A percentile compares a stretch with the other conserved stretches of the same genome.
Conservation (phyloP, 2,329 filamentous ascomycete genomes). For the Paramyrothecium roridum region DNA sequence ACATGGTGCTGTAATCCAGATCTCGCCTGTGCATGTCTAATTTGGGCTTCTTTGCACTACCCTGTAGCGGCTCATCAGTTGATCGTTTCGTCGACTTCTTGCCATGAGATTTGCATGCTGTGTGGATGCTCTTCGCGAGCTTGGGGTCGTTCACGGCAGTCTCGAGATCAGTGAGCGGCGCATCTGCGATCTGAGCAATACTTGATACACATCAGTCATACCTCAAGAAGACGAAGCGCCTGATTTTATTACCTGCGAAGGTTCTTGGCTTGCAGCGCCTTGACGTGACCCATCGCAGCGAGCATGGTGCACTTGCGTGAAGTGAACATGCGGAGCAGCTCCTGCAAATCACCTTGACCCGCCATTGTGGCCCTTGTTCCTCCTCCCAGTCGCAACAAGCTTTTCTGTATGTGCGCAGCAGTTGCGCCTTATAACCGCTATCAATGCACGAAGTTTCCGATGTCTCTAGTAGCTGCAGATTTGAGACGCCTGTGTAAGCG, state of each 20-base stretch:
- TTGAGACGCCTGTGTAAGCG: too few species aligned
- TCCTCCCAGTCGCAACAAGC: not conserved
- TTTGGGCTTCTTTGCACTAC: conserved; percentile 25
- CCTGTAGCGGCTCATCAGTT: conserved; percentile 13
- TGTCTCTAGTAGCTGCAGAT: too few species aligned
- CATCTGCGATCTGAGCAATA: conserved; percentile 53
- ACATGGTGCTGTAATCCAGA: conserved; percentile 35
- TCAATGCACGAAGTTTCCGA: too few species aligned
- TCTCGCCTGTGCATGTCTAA: conserved; percentile 29
- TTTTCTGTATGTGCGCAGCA: not conserved
- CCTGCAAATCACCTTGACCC: conserved; percentile 57
- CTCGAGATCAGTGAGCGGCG: conserved; percentile 40
- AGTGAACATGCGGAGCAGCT: conserved; percentile 58
- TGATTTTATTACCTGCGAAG: conserved; percentile 47
- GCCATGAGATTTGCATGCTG: conserved; percentile 50
- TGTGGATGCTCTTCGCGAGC: conserved; percentile 46
- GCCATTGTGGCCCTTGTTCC: conserved; percentile 37
- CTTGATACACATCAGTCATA: conserved; percentile 24
- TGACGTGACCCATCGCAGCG: conserved; percentile 56
- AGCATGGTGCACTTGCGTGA: conserved; percentile 57
- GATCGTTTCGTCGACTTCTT: conserved; percentile 35
- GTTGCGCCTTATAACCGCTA: too few species aligned
- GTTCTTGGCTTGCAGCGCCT: conserved; percentile 51
- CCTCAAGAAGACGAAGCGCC: not conserved
- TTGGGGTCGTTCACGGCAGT: conserved; percentile 45